Percentiles rank a stretch among this genome's conserved stretches.
phyloP scores from a whole-genome alignment of 2,329 filamentous ascomycete species.

The Ophiostoma australiae region DNA sequence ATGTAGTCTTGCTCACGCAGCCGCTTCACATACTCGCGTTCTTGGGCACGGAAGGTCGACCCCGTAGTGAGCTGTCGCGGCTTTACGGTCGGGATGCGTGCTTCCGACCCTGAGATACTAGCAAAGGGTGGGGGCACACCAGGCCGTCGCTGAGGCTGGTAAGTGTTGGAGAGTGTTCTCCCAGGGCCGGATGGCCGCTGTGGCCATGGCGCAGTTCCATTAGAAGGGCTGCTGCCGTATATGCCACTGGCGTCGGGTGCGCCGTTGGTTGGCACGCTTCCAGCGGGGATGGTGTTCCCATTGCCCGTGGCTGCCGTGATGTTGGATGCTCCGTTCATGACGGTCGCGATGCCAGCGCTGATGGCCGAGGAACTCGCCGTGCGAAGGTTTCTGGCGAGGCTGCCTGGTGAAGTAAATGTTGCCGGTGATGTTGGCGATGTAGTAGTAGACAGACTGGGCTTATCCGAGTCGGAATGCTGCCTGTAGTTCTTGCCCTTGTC shows the following conservation, averaged over 20 bases:
- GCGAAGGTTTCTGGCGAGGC: slow-evolving; percentile 41
- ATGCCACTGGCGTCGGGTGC: neutral
- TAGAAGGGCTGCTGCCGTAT: slow-evolving; percentile 22
- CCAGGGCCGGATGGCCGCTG: slow-evolving; percentile 65
- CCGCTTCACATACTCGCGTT: slow-evolving; percentile 90
- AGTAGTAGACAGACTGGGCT: slow-evolving; percentile 39
- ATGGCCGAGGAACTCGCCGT: slow-evolving; percentile 14
- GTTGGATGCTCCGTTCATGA: slow-evolving; percentile 13
- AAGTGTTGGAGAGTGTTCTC: slow-evolving; percentile 73
- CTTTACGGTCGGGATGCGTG: slow-evolving; percentile 45
- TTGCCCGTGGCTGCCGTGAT: slow-evolving; percentile 15
- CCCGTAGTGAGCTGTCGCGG: slow-evolving; percentile 46
- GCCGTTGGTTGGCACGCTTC: slow-evolving; percentile 19
- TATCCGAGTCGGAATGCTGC: slow-evolving; percentile 36
- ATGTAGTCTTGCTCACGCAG: slow-evolving; percentile 65
- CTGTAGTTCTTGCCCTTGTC: slow-evolving; percentile 42
- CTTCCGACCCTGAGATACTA: slow-evolving; percentile 33
- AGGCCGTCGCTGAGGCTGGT: slow-evolving; percentile 60
- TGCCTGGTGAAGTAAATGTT: slow-evolving; percentile 41
- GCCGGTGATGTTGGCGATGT: slow-evolving; percentile 44
- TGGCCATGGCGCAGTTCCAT: slow-evolving; percentile 39
- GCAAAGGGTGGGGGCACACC: slow-evolving; percentile 37
- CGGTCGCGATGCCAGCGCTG: slow-evolving; percentile 22
- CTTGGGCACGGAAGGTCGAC: slow-evolving; percentile 65
- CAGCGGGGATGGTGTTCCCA: slow-evolving; percentile 18